Evolutionary conservation across 169 alveolate genomes (phyloP), one percentile per base, ranked within the genome.

Genomic region (Eimeria maxima): DNA sequence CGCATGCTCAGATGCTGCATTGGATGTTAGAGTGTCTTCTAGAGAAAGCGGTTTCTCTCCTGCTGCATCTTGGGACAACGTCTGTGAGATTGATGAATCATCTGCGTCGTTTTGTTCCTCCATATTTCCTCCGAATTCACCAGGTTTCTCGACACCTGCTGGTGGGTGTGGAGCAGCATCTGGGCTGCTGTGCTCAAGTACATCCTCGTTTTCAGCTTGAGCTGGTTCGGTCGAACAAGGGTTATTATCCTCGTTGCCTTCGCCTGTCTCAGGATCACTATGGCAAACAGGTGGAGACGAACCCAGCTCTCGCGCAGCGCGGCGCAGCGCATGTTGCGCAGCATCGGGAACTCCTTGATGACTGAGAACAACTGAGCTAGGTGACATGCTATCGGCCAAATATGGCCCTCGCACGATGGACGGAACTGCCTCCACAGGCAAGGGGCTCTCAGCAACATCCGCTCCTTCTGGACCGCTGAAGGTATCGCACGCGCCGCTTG

Each of bases 161-260:
- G 80, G 11, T 29, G 50, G 80, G 14, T 29, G 13, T 11, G 50
- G 10, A 69, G 16, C 50, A 69, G 50, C 14, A 33, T 11, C 6
- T 76, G 87, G 60, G 63, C 63, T 10, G 38, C 65, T 76, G 65
- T 11, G 44, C n/a, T 47, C 87, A 76, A 42, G 87, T n/a, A 76
- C 44, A 10, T 22, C 87, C 18, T 44, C 65, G 33, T 76, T 76
- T 76, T 22, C 63, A 42, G 60, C 42, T 42, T 44, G 87, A 22
- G 55, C 63, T 76, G 22, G 22, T 76, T 0, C 87, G 20, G 44
- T 76, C 44, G 87, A 47, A 47, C 29, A 47, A 76, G 38, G 42
- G 10, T 47, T 45, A 22, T 22, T 10, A 42, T 10, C 45, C 65
- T 4, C 22, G 57, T 42, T 76, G 87, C 29, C 87, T 47, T 42